Percentiles rank a stretch among this genome's conserved stretches.
phyloP scores from a whole-genome alignment of 2,329 filamentous ascomycete species.

The Coleophoma eucalyptorum region DNA sequence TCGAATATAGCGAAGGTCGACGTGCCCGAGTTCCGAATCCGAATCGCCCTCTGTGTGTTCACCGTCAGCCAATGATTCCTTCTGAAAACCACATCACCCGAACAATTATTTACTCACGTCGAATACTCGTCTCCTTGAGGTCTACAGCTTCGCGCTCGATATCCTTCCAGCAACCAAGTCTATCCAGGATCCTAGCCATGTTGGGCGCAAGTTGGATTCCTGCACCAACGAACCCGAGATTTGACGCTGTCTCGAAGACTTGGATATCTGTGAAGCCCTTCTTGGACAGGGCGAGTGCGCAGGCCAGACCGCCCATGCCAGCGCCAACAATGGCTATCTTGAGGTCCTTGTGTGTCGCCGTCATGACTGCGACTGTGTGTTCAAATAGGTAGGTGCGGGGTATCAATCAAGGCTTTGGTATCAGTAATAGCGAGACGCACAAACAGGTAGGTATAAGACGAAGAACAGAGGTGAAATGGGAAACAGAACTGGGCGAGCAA shows the following conservation, averaged over 20 bases:
- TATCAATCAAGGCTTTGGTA: no score
- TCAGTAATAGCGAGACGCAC: no score
- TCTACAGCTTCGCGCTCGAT: constrained; percentile 70
- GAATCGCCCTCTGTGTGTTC: constrained; percentile 54
- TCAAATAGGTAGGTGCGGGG: no score
- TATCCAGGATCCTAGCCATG: constrained; percentile 71
- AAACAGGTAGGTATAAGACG: no score
- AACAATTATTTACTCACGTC: constrained; percentile 41
- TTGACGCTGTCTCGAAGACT: constrained; percentile 69
- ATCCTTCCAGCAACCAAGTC: constrained; percentile 66
- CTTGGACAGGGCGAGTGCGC: constrained; percentile 69
- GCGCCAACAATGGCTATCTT: constrained; percentile 44
- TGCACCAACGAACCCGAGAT: constrained; percentile 77
- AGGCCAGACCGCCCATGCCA: constrained; percentile 74
- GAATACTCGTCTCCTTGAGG: constrained; percentile 68
- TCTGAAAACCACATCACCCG: neutral
- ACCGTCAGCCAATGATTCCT: neutral
- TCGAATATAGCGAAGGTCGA: constrained; percentile 64
- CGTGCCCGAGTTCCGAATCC: constrained; percentile 66
- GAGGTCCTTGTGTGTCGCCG: constrained; percentile 4
- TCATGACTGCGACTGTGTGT: neutral
- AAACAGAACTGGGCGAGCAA: no score
- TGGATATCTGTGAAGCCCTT: constrained; percentile 71
- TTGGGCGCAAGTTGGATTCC: constrained; percentile 84
- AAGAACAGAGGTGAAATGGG: no score